Conservation (phyloP, 352 stramenopile genomes). For the Pythium dissimile region DNA sequence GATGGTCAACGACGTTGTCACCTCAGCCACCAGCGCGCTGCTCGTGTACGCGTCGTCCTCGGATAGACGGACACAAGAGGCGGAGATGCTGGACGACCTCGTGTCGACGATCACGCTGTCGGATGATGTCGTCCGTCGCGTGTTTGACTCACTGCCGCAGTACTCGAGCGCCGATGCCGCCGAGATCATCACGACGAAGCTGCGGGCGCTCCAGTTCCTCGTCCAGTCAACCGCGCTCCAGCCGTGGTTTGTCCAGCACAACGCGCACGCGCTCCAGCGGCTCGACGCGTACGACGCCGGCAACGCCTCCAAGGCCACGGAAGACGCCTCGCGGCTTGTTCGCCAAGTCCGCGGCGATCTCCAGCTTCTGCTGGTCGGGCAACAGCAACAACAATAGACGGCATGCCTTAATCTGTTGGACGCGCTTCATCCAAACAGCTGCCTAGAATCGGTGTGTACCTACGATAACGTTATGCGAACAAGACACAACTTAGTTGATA, state of each 20-base stretch:
- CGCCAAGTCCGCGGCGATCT: conserved; percentile 57
- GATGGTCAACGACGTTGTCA: conserved; percentile 36
- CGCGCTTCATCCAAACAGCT: too few relatives aligned
- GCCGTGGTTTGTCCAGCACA: conserved; percentile 33
- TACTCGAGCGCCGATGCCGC: conserved; percentile 12
- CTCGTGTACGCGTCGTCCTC: conserved; percentile 13
- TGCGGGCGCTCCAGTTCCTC: conserved; percentile 50
- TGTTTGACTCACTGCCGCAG: conserved; percentile 20
- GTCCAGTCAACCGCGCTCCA: conserved; percentile 33
- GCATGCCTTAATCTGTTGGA: too few relatives aligned
- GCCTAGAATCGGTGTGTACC: too few relatives aligned
- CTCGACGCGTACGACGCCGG: conserved; percentile 19
- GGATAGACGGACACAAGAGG: conserved; percentile 14
- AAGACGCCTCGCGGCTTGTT: conserved; percentile 37
- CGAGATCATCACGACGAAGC: conserved; percentile 19
- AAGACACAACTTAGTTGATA: too few relatives aligned
- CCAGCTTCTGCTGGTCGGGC: conserved; percentile 46
- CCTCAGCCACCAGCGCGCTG: background rate
- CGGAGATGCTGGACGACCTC: conserved; percentile 21
- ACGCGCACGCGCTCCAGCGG: conserved; percentile 25
- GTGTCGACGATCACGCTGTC: conserved; percentile 16
- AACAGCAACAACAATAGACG: conserved; percentile 11
- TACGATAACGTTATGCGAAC: too few relatives aligned
- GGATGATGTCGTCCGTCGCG: conserved; percentile 13
- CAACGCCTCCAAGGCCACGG: conserved; percentile 20